Evolutionary conservation across 345 rosid genomes (phyloP).

Genomic region (Brassica carinata): DNA sequence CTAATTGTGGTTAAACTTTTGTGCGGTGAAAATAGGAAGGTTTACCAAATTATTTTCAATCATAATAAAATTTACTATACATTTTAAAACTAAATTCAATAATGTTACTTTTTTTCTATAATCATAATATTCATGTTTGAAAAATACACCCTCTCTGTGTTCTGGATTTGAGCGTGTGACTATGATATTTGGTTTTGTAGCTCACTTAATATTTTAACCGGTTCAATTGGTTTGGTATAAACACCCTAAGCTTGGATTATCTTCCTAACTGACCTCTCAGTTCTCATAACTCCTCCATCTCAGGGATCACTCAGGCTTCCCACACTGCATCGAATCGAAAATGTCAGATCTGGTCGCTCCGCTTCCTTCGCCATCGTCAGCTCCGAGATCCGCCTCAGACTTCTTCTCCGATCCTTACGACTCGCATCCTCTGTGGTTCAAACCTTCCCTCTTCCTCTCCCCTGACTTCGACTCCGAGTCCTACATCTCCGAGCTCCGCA

Average conservation of each 20-base stretch:
- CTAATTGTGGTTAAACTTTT: too few relatives aligned
- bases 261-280: background rate
- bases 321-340: slow-evolving; percentile 8
- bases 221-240: background rate
- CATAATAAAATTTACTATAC: too few relatives aligned
- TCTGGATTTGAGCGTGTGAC: too few relatives aligned
- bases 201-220: background rate
- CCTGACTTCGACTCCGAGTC: slow-evolving; percentile 81
- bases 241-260: background rate
- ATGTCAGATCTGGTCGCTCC: slow-evolving; percentile 61
- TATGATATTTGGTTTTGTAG: background rate
- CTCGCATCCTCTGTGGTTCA: slow-evolving; percentile 93
- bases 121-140: too few relatives aligned
- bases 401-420: slow-evolving; percentile 91
- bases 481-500: slow-evolving; percentile 91
- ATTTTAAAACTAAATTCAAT: too few relatives aligned
- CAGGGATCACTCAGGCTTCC: slow-evolving; percentile 1
- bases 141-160: too few relatives aligned
- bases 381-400: slow-evolving; percentile 85
- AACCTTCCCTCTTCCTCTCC: slow-evolving; percentile 82
- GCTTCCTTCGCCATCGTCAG: slow-evolving; percentile 55
- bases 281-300: background rate
- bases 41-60: too few relatives aligned
- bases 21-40: too few relatives aligned
- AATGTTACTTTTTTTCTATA: too few relatives aligned